These are phyloP conservation scores for Plantago lanceolata DNA, from an alignment of 305 asterid species.

Conservation along the genomic window DNA sequence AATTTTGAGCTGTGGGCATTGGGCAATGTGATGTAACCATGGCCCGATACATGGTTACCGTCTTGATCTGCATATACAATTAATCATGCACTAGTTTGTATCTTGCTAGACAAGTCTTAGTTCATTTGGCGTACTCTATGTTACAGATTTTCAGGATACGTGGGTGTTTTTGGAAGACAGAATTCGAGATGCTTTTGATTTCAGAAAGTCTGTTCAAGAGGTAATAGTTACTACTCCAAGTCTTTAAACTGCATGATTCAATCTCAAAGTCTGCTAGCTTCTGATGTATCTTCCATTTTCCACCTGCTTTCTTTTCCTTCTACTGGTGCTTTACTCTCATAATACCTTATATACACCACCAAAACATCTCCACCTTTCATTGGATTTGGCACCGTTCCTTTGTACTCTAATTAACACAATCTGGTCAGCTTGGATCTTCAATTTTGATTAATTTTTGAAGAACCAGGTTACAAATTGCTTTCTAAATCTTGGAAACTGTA, in stretches of 20 bases:
- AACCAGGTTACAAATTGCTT: background rate
- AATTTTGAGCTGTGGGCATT: background rate
- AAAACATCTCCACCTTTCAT: background rate
- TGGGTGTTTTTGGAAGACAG: constrained; percentile 80
- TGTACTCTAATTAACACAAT: background rate
- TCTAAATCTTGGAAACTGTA: background rate
- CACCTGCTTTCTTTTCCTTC: constrained; percentile 3
- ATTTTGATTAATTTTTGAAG: background rate
- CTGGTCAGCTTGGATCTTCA: background rate
- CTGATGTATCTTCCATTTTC: constrained; percentile 1
- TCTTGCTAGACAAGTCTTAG: constrained; percentile 9
- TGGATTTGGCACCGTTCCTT: background rate
- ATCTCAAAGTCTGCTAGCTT: background rate
- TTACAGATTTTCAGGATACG: constrained; percentile 69
- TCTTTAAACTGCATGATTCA: constrained; percentile 10
- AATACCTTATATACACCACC: background rate
- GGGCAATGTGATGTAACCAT: background rate
- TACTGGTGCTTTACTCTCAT: constrained; percentile 3
- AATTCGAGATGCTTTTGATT: constrained; percentile 77
- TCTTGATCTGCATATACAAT: background rate
- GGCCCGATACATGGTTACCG: background rate
- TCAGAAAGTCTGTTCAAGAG: constrained; percentile 76
- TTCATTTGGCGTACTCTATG: constrained; percentile 19
- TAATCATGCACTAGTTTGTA: background rate
- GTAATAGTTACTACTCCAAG: constrained; percentile 39